phyloP scores from a whole-genome alignment of 345 rosid species.

The Eucalyptus lansdowneana region DNA sequence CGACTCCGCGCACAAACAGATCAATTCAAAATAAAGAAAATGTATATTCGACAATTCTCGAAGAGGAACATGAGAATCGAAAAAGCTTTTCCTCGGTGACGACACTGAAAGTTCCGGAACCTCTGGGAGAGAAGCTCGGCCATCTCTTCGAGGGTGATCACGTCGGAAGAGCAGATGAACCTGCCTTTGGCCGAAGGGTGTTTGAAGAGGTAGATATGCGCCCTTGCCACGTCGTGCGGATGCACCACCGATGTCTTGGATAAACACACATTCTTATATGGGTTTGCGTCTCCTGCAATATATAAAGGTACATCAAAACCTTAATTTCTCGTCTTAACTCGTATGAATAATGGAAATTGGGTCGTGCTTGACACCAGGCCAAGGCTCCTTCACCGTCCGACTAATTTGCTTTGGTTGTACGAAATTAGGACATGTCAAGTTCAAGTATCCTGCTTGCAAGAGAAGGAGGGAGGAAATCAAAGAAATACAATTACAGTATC shows the following conservation, averaged over 20 bases:
- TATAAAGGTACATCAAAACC: background rate
- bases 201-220: slow-evolving; percentile 37
- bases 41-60: background rate
- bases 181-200: slow-evolving; percentile 34
- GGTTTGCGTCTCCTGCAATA: background rate
- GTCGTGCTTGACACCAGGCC: background rate
- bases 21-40: background rate
- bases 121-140: slow-evolving; percentile 9
- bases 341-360: background rate
- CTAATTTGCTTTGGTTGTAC: too few species aligned
- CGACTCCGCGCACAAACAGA: background rate
- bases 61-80: background rate
- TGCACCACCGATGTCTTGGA: background rate
- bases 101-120: slow-evolving; percentile 3
- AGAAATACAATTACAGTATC: too few species aligned
- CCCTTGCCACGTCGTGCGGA: slow-evolving; percentile 34
- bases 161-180: slow-evolving; percentile 29
- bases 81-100: background rate
- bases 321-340: background rate
- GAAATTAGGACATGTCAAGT: too few species aligned
- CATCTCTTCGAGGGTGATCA: slow-evolving; percentile 16
- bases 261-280: background rate
- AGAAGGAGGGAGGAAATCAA: too few species aligned
- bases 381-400: too few species aligned
- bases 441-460: too few species aligned